Percentiles rank a stretch among this genome's conserved stretches.
Conservation (phyloP, 116 monocot species). For the Dioscorea cayenensis region DNA sequence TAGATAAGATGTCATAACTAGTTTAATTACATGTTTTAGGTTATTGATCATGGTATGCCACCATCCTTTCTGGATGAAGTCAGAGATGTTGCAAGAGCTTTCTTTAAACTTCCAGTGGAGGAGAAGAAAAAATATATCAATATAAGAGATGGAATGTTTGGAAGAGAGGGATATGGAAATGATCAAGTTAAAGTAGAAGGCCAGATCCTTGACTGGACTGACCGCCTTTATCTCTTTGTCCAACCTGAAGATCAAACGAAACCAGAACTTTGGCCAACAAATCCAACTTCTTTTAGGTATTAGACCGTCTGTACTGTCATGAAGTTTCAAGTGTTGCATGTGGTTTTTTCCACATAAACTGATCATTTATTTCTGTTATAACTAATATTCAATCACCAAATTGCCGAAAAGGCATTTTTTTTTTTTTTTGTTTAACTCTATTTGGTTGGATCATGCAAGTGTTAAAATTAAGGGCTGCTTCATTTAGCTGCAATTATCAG, state of each 20-base stretch:
- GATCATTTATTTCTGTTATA: no score
- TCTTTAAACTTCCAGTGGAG: slow-evolving; percentile 41
- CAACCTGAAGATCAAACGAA: slow-evolving; percentile 46
- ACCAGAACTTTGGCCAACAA: slow-evolving; percentile 43
- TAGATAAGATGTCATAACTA: neutral
- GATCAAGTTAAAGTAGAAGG: slow-evolving; percentile 31
- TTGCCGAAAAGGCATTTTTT: no score
- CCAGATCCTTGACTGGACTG: slow-evolving; percentile 59
- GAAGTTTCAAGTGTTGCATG: no score
- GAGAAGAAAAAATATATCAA: slow-evolving; percentile 29
- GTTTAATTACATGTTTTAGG: slow-evolving; percentile 13
- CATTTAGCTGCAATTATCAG: no score
- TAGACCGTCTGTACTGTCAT: neutral
- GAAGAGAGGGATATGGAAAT: slow-evolving; percentile 60
- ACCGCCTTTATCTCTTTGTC: slow-evolving; percentile 55
- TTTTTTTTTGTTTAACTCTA: no score
- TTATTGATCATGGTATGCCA: slow-evolving; percentile 31
- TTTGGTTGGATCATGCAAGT: no score
- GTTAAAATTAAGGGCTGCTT: no score
- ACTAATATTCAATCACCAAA: no score
- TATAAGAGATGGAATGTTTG: slow-evolving; percentile 24
- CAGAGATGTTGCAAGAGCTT: slow-evolving; percentile 8
- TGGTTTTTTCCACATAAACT: no score
- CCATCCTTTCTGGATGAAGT: slow-evolving; percentile 30
- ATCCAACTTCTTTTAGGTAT: slow-evolving; percentile 51